A percentile compares a stretch with the other conserved stretches of the same genome.
Evolutionary conservation across 768 basidiomycete genomes (phyloP).

Genomic region (Clitopilus hobsonii): DNA sequence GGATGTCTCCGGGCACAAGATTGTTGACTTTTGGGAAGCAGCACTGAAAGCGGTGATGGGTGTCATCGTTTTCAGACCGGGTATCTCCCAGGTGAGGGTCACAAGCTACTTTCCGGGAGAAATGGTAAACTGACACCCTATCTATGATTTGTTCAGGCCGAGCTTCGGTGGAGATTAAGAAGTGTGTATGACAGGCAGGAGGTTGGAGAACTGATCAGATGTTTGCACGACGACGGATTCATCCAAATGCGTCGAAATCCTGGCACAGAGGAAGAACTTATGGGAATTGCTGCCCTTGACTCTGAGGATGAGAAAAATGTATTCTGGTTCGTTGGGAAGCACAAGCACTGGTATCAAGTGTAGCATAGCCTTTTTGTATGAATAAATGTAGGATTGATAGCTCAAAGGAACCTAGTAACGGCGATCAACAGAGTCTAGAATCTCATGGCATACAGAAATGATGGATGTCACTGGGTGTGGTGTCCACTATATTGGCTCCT

Average conservation of each 20-base stretch:
- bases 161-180: constrained; percentile 68
- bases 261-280: constrained; percentile 14
- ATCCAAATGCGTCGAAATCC: constrained; percentile 28
- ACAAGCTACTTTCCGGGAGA: background rate
- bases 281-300: constrained; percentile 31
- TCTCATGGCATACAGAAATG: background rate
- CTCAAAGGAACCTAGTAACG: background rate
- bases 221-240: constrained; percentile 49
- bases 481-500: background rate
- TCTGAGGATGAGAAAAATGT: constrained; percentile 46
- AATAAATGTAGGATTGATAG: constrained; percentile 3
- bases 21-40: constrained; percentile 67
- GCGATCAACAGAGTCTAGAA: background rate
- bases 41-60: constrained; percentile 66
- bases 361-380: constrained; percentile 20
- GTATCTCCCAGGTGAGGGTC: constrained; percentile 60
- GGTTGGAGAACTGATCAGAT: constrained; percentile 54
- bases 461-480: background rate
- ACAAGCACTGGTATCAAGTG: constrained; percentile 64
- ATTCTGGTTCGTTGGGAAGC: constrained; percentile 54
- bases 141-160: constrained; percentile 37
- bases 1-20: constrained; percentile 58
- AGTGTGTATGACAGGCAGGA: constrained; percentile 76
- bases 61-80: constrained; percentile 64
- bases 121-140: constrained; percentile 1